Evolutionary conservation across 148 eudicot species (phyloP), one percentile per base, ranked within the genome.

Genomic region (Hydrangea macrophylla): DNA sequence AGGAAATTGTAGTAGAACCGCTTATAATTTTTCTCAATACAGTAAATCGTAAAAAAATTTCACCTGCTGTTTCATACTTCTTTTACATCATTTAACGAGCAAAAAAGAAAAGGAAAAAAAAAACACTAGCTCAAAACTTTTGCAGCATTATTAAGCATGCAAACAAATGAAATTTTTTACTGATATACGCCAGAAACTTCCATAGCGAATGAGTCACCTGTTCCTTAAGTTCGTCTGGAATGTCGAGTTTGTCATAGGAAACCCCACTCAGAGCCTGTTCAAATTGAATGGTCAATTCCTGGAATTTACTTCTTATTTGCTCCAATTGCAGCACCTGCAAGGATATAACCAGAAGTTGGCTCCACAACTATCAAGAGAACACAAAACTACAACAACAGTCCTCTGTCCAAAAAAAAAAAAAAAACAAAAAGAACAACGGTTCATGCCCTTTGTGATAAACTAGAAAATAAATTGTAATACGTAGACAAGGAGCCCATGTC

Each of bases 211-310:
- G 35, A 27, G n/a, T 64, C 56, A 64, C 68, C 56, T 64, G 68
- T 45, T 64, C 55, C 39, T 45, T 64, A 20, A 64, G 68, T 51
- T 50, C 58, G 51, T 65, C 69, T 50, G 58, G 69, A 64, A 63
- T 28, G 20, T 44, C 68, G 18, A 64, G 37, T 13, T 22, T 64
- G 54, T 64, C 55, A 4, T 27, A 27, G 15, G 37, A 64, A 28
- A 64, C 37, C 9, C 27, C 44, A 44, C 54, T 28, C 20, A 64
- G 37, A 45, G 68, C 68, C 18, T n/a, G 36, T 28, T 64, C 68
- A 64, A 64, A 45, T 45, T 28, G 68, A 45, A 18, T 55, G 45
- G 68, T 28, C 26, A 45, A 53, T 51, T 64, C 37, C 45, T 44
- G 23, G 55, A 64, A 64, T 45, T 27, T 45, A 45, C n/a, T 64